phyloP scores from a whole-genome alignment of 257 asterid species.

The Cinchona pubescens region DNA sequence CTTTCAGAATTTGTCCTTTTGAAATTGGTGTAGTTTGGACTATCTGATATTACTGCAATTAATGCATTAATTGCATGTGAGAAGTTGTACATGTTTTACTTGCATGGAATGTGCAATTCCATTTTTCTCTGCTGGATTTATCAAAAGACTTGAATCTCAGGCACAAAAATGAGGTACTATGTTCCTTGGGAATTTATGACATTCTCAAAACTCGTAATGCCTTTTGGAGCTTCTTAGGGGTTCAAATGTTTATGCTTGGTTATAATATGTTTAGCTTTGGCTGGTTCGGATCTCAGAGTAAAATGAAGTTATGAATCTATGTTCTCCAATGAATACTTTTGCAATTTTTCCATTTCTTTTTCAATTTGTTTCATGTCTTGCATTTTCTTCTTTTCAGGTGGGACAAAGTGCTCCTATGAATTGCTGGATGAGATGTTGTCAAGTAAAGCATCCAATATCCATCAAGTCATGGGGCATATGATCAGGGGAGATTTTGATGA shows the following conservation, averaged over 20 bases:
- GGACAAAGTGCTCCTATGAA: constrained; percentile 57
- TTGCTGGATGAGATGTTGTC: constrained; percentile 74
- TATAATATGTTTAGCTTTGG: background rate
- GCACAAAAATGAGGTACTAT: background rate
- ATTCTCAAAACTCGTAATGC: background rate
- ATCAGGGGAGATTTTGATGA: constrained; percentile 85
- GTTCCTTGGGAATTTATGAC: background rate
- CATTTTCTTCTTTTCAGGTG: constrained; percentile 52
- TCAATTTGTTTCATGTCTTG: constrained; percentile 18
- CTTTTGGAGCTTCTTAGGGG: background rate
- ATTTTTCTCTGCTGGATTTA: background rate
- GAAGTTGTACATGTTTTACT: background rate
- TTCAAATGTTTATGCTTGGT: background rate
- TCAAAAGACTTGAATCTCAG: background rate
- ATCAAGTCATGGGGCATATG: constrained; percentile 86
- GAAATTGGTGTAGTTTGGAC: background rate
- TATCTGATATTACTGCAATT: background rate
- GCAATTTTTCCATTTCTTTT: background rate
- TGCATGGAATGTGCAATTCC: background rate
- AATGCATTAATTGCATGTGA: background rate
- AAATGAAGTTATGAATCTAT: background rate
- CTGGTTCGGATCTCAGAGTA: no score
- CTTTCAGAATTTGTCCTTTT: background rate
- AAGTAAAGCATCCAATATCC: constrained; percentile 63
- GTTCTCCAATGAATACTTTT: background rate